Evolutionary conservation across 129 eudicot species (phyloP).

Genomic region (Lactuca saligna): DNA sequence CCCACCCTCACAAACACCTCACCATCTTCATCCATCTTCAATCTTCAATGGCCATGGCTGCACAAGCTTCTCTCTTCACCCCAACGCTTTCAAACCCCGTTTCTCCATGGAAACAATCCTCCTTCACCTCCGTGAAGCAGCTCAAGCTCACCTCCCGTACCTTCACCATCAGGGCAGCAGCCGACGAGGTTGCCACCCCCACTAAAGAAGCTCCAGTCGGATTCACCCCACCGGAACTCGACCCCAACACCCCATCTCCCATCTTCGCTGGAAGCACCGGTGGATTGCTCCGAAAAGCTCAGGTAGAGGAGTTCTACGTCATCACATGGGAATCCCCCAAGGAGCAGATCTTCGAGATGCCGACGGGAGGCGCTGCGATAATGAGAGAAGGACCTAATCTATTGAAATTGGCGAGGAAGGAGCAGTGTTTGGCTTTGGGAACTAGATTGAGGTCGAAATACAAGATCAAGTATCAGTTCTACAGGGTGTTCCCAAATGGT

Average conservation of each 20-base stretch:
- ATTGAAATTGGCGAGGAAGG: constrained; percentile 86
- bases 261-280: constrained; percentile 96
- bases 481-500: constrained; percentile 94
- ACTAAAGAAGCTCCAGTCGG: constrained; percentile 59
- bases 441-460: constrained; percentile 91
- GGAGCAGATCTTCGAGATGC: constrained; percentile 97
- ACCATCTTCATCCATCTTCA: neutral
- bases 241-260: constrained; percentile 96
- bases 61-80: constrained; percentile 85
- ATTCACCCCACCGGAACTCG: constrained; percentile 95
- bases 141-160: constrained; percentile 37
- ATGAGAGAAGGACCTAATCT: constrained; percentile 94
- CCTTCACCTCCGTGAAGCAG: constrained; percentile 44
- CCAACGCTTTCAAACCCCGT: constrained; percentile 59
- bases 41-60: constrained; percentile 76
- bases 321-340: constrained; percentile 97
- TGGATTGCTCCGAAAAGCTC: constrained; percentile 86
- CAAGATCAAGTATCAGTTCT: constrained; percentile 92
- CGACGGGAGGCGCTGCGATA: constrained; percentile 96
- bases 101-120: constrained; percentile 48
- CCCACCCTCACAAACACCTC: constrained; percentile 20
- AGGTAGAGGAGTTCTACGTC: constrained; percentile 95
- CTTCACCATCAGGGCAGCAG: constrained; percentile 52
- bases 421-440: constrained; percentile 95
- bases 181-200: constrained; percentile 28